Percentiles rank a stretch among this genome's conserved stretches.
Evolutionary conservation across 345 rosid genomes (phyloP).

Genomic region (Brassica juncea): DNA sequence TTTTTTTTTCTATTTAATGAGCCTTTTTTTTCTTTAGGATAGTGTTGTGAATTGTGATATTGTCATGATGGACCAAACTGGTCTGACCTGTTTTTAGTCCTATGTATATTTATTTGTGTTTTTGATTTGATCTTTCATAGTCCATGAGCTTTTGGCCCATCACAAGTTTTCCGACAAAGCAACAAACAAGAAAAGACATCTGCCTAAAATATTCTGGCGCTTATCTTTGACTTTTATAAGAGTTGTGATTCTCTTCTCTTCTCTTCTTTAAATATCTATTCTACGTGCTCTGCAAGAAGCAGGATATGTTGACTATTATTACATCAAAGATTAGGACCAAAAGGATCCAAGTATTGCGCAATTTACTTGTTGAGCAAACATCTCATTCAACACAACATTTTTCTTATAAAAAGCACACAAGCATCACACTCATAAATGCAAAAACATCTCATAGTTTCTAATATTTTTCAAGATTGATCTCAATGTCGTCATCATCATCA

Average conservation of each 20-base stretch:
- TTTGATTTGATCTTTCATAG: background rate
- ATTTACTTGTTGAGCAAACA: background rate
- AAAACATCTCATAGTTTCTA: background rate
- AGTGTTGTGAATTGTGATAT: background rate
- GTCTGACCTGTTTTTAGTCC: background rate
- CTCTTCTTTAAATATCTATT: background rate
- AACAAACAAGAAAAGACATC: background rate
- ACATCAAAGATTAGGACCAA: background rate
- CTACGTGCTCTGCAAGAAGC: background rate
- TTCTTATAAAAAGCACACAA: background rate
- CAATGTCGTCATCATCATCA: slow-evolving; percentile 32
- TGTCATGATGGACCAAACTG: background rate
- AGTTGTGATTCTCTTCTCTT: background rate
- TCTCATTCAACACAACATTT: background rate
- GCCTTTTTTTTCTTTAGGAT: background rate
- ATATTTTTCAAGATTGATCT: background rate
- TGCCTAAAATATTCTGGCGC: background rate
- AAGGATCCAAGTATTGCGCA: background rate
- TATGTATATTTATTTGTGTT: background rate
- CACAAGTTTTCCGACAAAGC: background rate
- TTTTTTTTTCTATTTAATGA: background rate
- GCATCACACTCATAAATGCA: background rate
- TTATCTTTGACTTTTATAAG: background rate
- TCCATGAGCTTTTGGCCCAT: background rate
- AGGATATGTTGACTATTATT: background rate